Evolutionary conservation across 2,329 filamentous ascomycete species (phyloP).

Genomic region (Aspergillus ochraceus): DNA sequence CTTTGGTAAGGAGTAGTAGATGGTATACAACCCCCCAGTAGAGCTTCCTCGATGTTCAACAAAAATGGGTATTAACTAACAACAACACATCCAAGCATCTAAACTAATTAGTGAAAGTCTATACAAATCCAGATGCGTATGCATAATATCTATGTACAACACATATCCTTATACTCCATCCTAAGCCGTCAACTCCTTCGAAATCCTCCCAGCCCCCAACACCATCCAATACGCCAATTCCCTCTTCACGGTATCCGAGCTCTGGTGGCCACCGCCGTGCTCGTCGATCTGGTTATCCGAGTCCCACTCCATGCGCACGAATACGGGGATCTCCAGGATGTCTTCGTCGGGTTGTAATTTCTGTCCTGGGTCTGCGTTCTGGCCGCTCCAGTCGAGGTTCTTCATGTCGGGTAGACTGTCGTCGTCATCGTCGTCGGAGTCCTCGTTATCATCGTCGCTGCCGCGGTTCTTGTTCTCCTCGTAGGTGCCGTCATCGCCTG

Average conservation of each 20-base stretch:
- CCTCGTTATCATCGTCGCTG: constrained; percentile 29
- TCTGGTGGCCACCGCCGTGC: constrained; percentile 47
- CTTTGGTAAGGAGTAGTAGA: too few species aligned
- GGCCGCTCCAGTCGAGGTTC: constrained; percentile 29
- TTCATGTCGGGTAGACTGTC: constrained; percentile 24
- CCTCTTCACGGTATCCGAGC: constrained; percentile 70
- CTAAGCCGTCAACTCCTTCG: constrained; percentile 2
- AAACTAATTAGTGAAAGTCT: constrained; percentile 3
- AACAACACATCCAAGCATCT: neutral
- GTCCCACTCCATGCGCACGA: constrained; percentile 90
- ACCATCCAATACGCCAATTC: constrained; percentile 97
- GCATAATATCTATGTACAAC: too few species aligned
- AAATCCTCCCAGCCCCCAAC: constrained; percentile 71
- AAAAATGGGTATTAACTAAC: constrained; percentile 1
- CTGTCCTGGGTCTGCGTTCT: constrained; percentile 12
- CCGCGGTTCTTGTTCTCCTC: constrained; percentile 28
- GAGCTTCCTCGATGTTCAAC: neutral
- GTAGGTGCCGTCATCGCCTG: neutral
- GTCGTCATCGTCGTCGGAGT: constrained; percentile 25
- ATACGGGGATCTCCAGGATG: constrained; percentile 86
- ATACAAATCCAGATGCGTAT: constrained; percentile 5
- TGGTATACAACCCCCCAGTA: neutral
- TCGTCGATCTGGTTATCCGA: constrained; percentile 54
- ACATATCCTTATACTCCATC: neutral
- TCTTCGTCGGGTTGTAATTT: constrained; percentile 56